Base-by-base conservation (phyloP, 1,284 basidiomycete genomes). In the Ganoderma boninense region DNA sequence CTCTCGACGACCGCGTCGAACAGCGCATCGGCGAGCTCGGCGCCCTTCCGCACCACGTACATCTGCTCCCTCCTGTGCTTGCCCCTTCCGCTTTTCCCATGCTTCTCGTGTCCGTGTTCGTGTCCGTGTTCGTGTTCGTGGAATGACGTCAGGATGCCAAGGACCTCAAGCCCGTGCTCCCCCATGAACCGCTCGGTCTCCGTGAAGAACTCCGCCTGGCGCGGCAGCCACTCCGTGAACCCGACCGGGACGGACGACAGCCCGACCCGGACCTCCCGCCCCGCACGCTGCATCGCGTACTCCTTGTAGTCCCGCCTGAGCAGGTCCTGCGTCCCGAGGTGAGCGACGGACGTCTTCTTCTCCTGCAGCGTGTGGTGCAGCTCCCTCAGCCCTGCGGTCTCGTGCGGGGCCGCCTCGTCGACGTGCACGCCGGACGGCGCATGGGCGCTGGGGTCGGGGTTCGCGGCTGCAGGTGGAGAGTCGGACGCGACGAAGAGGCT, bases 221-320 rank as follows among this genome's bases (percentile, higher is more conserved):
- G 77, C 69, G 79, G 79, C 6, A 82, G 82, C 87, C 84, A 94
- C 42, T 79, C 74, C 65, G 88, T 84, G 10, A 97, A 84, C 14
- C 87, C 84, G 2, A 93, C 76, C 1, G 95, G 96, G 2, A 97
- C 93, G 1, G 95, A 93, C 3, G 94, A 89, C 16, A 98, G 83
- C 1, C 97, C 96, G 4, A 88, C 84, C 62, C 83, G 83, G 18
- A 84, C 75, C 35, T 82, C 81, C 56, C 76, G 78, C 64, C 80
- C 79, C 23, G 80, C 76, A 0, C 88, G 86, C 2, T 81, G 79
- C 75, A 88, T 83, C 3, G 79, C 76, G 79, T 96, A 97, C 77
- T 97, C 91, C 81, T 99, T 99, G 86, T 97, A 99, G 81, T 99
- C 97, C 23, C 97, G 85, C 23, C 93, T 85, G 4, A 99, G 86